phyloP scores from a whole-genome alignment of 2,329 filamentous ascomycete species.

The Fusarium falciforme region DNA sequence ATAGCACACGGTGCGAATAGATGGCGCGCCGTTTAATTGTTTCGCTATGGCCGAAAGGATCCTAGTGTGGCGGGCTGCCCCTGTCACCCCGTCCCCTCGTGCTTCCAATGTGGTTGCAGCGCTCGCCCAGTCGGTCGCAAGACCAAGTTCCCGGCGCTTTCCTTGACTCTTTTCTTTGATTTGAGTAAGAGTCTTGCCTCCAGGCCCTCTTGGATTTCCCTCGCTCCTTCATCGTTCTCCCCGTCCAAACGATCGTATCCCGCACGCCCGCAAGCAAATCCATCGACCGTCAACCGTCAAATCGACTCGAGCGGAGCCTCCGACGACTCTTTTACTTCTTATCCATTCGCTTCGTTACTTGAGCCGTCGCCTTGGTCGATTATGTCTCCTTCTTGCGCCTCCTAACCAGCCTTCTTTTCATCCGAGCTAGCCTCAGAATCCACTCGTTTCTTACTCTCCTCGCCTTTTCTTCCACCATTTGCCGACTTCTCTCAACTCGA shows the following conservation, averaged over 20 bases:
- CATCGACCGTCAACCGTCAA: constrained; percentile 32
- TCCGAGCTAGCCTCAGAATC: constrained; percentile 61
- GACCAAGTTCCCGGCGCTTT: constrained; percentile 20
- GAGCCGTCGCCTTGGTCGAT: constrained; percentile 46
- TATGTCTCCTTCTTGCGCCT: constrained; percentile 50
- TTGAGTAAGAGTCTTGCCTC: constrained; percentile 7
- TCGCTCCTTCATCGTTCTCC: constrained; percentile 44
- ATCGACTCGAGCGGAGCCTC: constrained; percentile 31
- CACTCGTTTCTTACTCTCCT: constrained; percentile 54
- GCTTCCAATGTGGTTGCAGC: constrained; percentile 38
- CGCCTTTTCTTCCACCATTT: constrained; percentile 18
- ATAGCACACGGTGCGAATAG: constrained; percentile 27
- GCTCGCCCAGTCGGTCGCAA: constrained; percentile 34
- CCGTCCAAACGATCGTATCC: constrained; percentile 37
- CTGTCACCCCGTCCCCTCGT: constrained; percentile 35
- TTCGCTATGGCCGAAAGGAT: constrained; percentile 40
- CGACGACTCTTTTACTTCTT: constrained; percentile 29
- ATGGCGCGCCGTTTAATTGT: constrained; percentile 35
- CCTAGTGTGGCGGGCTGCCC: constrained; percentile 33
- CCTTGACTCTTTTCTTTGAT: constrained; percentile 16
- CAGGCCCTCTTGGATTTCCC: constrained; percentile 39
- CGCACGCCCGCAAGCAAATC: constrained; percentile 17
- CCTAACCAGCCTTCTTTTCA: constrained; percentile 45
- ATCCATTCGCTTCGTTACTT: constrained; percentile 29
- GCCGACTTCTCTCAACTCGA: constrained; percentile 27